Conservation (phyloP, 257 asterid species). For the Salvia rosmarinus region DNA sequence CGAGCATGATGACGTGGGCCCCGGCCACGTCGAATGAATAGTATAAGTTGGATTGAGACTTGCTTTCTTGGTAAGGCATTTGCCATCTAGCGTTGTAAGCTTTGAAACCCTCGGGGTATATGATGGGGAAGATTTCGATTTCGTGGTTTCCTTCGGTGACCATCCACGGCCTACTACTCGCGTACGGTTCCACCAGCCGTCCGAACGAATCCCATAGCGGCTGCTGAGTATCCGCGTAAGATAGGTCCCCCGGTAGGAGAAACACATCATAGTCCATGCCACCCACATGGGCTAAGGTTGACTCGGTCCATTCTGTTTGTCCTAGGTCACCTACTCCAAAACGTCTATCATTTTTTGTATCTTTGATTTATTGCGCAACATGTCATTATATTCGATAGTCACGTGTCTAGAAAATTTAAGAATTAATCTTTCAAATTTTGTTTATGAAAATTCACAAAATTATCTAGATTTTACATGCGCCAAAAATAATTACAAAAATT, state of each 20-base stretch:
- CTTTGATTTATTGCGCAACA: too few relatives aligned
- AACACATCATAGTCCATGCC: constrained; percentile 64
- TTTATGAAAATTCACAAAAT: too few relatives aligned
- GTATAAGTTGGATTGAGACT: constrained; percentile 65
- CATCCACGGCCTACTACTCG: constrained; percentile 86
- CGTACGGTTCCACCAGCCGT: constrained; percentile 69
- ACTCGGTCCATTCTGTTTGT: too few relatives aligned
- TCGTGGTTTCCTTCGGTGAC: constrained; percentile 90
- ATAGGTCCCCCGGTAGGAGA: constrained; percentile 78
- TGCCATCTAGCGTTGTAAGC: constrained; percentile 79
- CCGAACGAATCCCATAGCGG: constrained; percentile 92
- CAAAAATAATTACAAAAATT: too few relatives aligned
- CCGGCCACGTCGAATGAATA: constrained; percentile 75
- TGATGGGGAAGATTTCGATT: constrained; percentile 62
- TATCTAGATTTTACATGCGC: too few relatives aligned
- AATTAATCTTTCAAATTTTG: too few relatives aligned
- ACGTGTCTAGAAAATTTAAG: too few relatives aligned
- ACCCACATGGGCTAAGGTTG: constrained; percentile 70
- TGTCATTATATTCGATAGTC: too few relatives aligned
- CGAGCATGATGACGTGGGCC: constrained; percentile 70
- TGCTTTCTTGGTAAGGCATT: constrained; percentile 71
- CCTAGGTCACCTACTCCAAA: too few relatives aligned
- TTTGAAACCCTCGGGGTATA: constrained; percentile 60
- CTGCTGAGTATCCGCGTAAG: constrained; percentile 78
- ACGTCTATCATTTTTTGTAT: too few relatives aligned